Evolutionary conservation across 768 basidiomycete genomes (phyloP).

Genomic region (Glaciozyma martinii): DNA sequence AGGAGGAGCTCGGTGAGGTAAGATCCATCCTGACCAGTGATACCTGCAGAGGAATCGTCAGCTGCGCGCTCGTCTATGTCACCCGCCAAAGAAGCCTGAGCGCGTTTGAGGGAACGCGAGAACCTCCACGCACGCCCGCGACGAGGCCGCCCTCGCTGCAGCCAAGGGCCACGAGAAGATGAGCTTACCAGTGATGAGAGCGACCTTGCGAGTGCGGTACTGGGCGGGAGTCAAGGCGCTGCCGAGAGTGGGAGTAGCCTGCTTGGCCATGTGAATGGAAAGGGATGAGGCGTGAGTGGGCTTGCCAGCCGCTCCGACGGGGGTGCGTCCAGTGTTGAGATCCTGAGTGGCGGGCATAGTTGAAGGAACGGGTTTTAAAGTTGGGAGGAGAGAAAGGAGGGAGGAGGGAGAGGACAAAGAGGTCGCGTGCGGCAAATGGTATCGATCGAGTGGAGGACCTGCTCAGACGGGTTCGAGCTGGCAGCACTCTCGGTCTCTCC

Average conservation of each 20-base stretch:
- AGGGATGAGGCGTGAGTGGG: not conserved
- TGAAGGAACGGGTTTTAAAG: no score
- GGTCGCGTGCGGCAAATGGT: no score
- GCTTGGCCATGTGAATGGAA: not conserved
- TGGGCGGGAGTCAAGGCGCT: conserved; percentile 46
- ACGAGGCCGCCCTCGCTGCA: not conserved
- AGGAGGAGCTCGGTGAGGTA: conserved; percentile 62
- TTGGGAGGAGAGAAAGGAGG: no score
- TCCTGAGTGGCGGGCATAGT: not conserved
- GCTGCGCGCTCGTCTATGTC: not conserved
- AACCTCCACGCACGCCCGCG: not conserved
- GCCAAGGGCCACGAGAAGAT: not conserved
- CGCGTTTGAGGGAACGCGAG: not conserved
- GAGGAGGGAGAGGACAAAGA: no score
- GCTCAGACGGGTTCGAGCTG: no score
- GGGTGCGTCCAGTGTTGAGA: not conserved
- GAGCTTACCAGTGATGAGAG: conserved; percentile 71
- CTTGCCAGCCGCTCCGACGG: not conserved
- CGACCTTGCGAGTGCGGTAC: conserved; percentile 83
- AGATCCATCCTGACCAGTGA: conserved; percentile 53
- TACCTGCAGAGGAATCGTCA: not conserved
- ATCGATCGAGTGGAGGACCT: no score
- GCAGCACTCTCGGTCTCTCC: no score
- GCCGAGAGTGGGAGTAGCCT: not conserved
- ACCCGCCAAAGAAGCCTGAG: not conserved